These are phyloP conservation scores for Phoma sp. DNA, from an alignment of 2,329 filamentous ascomycete genomes.

Conservation along the genomic window DNA sequence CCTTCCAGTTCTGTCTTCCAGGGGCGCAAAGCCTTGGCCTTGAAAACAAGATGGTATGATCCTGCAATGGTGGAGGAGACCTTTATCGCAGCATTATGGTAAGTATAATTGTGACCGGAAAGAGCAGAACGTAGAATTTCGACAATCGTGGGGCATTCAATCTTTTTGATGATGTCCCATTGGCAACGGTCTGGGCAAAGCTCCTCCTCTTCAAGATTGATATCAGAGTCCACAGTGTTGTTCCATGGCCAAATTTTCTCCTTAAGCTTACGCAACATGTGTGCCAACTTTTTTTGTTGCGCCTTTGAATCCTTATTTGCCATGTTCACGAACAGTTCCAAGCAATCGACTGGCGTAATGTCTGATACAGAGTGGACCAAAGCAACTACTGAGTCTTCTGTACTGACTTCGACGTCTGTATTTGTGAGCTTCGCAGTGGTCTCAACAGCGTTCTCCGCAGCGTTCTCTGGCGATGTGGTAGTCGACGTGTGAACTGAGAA, in stretches of 20 bases:
- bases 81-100: background rate
- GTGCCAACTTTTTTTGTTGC: background rate
- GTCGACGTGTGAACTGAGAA: no score
- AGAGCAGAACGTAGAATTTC: background rate
- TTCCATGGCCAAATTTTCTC: background rate
- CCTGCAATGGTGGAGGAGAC: background rate
- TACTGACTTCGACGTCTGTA: no score
- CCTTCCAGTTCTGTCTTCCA: background rate
- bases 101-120: background rate
- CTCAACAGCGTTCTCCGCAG: no score
- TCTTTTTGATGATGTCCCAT: constrained; percentile 1
- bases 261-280: background rate
- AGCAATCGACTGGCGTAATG: background rate
- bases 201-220: background rate
- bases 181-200: background rate
- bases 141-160: background rate
- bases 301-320: background rate
- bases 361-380: background rate
- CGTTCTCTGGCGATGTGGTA: no score
- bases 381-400: no score
- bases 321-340: no score
- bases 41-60: background rate
- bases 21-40: background rate
- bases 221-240: no score
- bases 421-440: no score